Evolutionary conservation across 1,284 basidiomycete species (phyloP).

Genomic region (Golubevia pallescens): DNA sequence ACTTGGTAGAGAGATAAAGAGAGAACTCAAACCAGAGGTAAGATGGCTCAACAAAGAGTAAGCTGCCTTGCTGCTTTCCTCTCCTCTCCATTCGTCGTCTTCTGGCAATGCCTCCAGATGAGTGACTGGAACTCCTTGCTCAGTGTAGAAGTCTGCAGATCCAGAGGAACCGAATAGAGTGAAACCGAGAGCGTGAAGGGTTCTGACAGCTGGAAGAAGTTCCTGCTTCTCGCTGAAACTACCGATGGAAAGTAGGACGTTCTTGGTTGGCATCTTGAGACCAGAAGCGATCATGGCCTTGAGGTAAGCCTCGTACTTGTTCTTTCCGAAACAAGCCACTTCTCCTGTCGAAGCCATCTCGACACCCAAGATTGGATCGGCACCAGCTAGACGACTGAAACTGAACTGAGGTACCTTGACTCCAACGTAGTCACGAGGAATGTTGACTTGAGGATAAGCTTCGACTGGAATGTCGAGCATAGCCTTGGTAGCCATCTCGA

Average conservation of each 20-base stretch:
- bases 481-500: constrained; percentile 97
- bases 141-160: constrained; percentile 71
- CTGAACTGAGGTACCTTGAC: constrained; percentile 99
- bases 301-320: constrained; percentile 98
- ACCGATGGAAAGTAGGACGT: constrained; percentile 90
- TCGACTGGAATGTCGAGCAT: constrained; percentile 91
- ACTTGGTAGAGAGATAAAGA: constrained; percentile 99
- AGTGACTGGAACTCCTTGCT: constrained; percentile 59
- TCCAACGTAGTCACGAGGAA: constrained; percentile 92
- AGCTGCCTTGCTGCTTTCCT: constrained; percentile 50
- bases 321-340: constrained; percentile 94
- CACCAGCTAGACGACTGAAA: constrained; percentile 91
- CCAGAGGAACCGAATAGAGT: constrained; percentile 97
- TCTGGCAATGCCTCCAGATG: constrained; percentile 62
- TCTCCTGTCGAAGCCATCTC: constrained; percentile 99
- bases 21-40: constrained; percentile 65
- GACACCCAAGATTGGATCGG: constrained; percentile 96
- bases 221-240: constrained; percentile 98
- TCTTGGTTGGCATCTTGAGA: constrained; percentile 91
- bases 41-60: constrained; percentile 61
- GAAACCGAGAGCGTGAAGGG: constrained; percentile 89
- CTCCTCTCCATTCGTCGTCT: constrained; percentile 53
- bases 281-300: constrained; percentile 96
- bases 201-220: constrained; percentile 93
- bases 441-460: constrained; percentile 83